Evolutionary conservation across 805 yeast genomes (phyloP).

Genomic region (Saccharomycopsis vini): DNA sequence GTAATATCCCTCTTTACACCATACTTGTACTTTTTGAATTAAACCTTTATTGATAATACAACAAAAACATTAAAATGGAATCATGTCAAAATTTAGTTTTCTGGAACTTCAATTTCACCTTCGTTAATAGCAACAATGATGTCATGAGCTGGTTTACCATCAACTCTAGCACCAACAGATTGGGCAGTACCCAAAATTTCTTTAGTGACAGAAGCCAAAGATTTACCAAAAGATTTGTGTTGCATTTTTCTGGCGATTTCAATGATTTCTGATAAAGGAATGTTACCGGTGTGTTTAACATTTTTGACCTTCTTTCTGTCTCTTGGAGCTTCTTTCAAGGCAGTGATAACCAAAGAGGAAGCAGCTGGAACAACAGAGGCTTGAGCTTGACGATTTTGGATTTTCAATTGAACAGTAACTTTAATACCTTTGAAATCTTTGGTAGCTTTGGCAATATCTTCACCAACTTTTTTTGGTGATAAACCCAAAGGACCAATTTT

Average conservation of each 20-base stretch:
- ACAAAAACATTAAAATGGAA: constrained; percentile 1
- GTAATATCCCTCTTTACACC: not conserved
- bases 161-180: constrained; percentile 99
- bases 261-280: constrained; percentile 90
- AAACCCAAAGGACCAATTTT: constrained; percentile 99
- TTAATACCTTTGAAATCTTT: constrained; percentile 97
- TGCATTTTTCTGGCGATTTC: constrained; percentile 97
- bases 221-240: constrained; percentile 97
- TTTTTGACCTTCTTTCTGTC: constrained; percentile 99
- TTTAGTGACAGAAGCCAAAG: constrained; percentile 91
- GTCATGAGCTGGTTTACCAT: constrained; percentile 98
- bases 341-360: constrained; percentile 96
- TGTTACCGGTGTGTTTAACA: constrained; percentile 98
- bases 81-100: constrained; percentile 43
- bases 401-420: constrained; percentile 96
- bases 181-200: constrained; percentile 99
- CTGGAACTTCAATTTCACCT: constrained; percentile 94
- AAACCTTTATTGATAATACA: constrained; percentile 14
- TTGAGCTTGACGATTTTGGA: constrained; percentile 99
- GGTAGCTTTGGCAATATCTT: constrained; percentile 99
- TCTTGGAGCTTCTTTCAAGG: constrained; percentile 99
- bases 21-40: constrained; percentile 1
- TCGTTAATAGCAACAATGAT: constrained; percentile 96
- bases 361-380: constrained; percentile 99
- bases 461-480: constrained; percentile 99